A percentile compares a stretch with the other conserved stretches of the same genome.
These are phyloP conservation scores for Flueggea neowawraea DNA, from an alignment of 441 rosid genomes.

Conservation along the genomic window DNA sequence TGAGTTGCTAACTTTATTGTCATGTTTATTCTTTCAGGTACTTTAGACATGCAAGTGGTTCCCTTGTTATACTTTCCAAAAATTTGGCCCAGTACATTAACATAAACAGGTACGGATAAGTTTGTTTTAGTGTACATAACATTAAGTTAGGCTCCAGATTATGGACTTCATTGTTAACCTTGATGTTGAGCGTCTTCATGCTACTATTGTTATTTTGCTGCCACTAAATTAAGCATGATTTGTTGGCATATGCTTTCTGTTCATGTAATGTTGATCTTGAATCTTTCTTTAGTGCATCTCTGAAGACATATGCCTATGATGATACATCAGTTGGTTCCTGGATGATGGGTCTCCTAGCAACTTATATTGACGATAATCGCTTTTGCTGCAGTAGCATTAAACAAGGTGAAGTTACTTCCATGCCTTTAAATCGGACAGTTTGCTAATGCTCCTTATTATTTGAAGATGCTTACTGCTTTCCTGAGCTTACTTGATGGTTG, in stretches of 20 bases:
- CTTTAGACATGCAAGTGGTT: constrained; percentile 82
- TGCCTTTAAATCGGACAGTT: too few relatives aligned
- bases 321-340: constrained; percentile 91
- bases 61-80: constrained; percentile 77
- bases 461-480: too few relatives aligned
- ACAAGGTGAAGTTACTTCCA: constrained; percentile 56
- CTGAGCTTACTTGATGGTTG: too few relatives aligned
- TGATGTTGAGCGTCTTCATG: too few relatives aligned
- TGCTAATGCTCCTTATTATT: too few relatives aligned
- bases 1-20: background rate
- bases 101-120: constrained; percentile 70
- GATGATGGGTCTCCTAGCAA: constrained; percentile 93
- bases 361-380: constrained; percentile 85
- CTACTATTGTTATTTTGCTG: too few relatives aligned
- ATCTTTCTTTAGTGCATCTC: constrained; percentile 53
- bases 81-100: constrained; percentile 83
- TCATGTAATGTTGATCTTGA: background rate
- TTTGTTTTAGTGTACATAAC: background rate
- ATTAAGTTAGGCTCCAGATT: background rate
- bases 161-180: too few relatives aligned
- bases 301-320: constrained; percentile 85
- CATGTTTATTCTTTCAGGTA: constrained; percentile 49
- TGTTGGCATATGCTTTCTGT: background rate
- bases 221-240: background rate
- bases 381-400: constrained; percentile 85